A percentile compares a stretch with the other conserved stretches of the same genome.
These are phyloP conservation scores for Mycena citricolor DNA, from an alignment of 1,284 basidiomycete genomes.

Conservation along the genomic window DNA sequence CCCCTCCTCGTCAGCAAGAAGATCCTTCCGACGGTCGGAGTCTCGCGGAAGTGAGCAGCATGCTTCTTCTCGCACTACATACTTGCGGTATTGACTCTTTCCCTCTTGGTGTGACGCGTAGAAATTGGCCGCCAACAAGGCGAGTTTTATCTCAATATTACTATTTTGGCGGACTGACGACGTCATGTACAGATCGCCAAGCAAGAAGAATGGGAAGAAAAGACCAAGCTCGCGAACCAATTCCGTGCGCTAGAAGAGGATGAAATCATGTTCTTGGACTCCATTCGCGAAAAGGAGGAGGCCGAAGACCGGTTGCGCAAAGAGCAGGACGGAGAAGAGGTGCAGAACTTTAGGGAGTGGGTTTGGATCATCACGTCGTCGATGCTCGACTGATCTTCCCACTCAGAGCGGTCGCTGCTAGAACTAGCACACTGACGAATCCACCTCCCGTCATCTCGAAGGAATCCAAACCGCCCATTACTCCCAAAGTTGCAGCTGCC, in stretches of 20 bases:
- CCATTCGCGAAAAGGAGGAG: conserved; percentile 73
- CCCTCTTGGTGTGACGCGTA: conserved; percentile 42
- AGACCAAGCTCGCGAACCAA: conserved; percentile 89
- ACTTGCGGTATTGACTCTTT: conserved; percentile 41
- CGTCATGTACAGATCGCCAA: conserved; percentile 63
- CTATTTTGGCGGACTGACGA: conserved; percentile 11
- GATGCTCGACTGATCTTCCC: conserved; percentile 15
- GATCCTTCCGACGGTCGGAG: conserved; percentile 86
- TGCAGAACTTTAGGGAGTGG: conserved; percentile 78
- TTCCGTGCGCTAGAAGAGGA: conserved; percentile 90
- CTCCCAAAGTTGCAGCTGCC: conserved; percentile 22
- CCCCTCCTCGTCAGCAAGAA: conserved; percentile 73
- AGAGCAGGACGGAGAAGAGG: conserved; percentile 77
- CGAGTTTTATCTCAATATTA: too few relatives aligned
- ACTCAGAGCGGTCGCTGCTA: conserved; percentile 71
- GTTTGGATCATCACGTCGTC: too few relatives aligned
- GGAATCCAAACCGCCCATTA: conserved; percentile 29
- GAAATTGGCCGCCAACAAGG: conserved; percentile 84
- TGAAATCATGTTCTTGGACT: conserved; percentile 86
- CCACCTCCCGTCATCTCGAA: conserved; percentile 40
- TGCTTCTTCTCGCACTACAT: conserved; percentile 10
- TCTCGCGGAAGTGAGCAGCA: conserved; percentile 76
- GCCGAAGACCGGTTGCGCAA: conserved; percentile 74
- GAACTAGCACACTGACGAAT: conserved; percentile 53
- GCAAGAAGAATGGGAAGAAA: conserved; percentile 93